Evolutionary conservation across 2,329 filamentous ascomycete genomes (phyloP).

Genomic region (Apiospora arundinis): DNA sequence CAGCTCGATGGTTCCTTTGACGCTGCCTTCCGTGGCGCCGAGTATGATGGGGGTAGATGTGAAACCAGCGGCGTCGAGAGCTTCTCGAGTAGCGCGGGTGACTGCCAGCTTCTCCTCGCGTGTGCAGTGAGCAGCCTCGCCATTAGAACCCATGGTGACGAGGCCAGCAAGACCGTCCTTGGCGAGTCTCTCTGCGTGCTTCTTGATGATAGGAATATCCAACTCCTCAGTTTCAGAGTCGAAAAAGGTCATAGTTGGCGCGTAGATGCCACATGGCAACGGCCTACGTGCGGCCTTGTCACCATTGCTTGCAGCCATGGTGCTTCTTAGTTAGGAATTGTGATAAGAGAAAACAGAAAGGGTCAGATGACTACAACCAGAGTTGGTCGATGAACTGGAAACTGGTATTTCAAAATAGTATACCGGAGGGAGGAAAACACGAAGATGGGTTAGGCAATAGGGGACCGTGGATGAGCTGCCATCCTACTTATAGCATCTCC

Average conservation of each 20-base stretch:
- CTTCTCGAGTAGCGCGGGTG: constrained; percentile 63
- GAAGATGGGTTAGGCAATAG: background rate
- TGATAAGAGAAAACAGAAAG: too few species aligned
- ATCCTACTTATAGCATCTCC: background rate
- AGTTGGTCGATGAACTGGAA: background rate
- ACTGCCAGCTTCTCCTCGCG: constrained; percentile 67
- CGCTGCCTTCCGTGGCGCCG: constrained; percentile 58
- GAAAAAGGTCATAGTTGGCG: constrained; percentile 68
- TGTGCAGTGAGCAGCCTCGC: constrained; percentile 73
- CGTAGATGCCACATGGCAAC: constrained; percentile 72
- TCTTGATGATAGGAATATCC: constrained; percentile 54
- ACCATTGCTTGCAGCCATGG: constrained; percentile 44
- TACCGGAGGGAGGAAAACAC: background rate
- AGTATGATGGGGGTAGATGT: constrained; percentile 65
- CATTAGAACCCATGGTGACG: constrained; percentile 73
- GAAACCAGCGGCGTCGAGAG: constrained; percentile 62
- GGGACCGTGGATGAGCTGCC: background rate
- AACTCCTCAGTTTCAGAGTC: constrained; percentile 59
- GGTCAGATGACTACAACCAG: background rate
- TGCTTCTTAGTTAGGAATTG: constrained; percentile 24
- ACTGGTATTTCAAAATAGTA: background rate
- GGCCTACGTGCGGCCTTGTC: constrained; percentile 53
- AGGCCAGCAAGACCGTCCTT: constrained; percentile 68
- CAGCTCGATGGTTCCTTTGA: constrained; percentile 70
- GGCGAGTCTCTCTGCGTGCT: constrained; percentile 63